Evolutionary conservation across 176 grass and related monocot species (phyloP).

Genomic region (Oryza australiensis): DNA sequence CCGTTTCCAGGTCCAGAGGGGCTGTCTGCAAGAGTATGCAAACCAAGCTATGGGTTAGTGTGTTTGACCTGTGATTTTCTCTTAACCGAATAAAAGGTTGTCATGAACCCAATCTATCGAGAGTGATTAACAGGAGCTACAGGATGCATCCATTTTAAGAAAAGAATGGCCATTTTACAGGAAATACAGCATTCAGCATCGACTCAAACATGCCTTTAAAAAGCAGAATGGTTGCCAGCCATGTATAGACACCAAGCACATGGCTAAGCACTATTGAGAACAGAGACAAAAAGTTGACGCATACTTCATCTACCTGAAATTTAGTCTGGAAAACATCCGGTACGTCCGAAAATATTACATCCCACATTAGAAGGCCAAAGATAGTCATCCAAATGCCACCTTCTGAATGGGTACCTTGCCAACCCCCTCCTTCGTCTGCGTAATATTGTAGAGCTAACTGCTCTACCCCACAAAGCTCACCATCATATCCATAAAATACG

Average conservation of each 20-base stretch:
- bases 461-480: constrained; percentile 74
- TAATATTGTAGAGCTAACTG: constrained; percentile 93
- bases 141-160: constrained; percentile 8
- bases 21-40: constrained; percentile 50
- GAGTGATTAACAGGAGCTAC: not conserved
- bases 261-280: not conserved
- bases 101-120: not conserved
- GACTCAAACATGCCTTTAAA: not conserved
- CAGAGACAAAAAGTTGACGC: not conserved
- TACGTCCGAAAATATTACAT: constrained; percentile 73
- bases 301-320: constrained; percentile 73
- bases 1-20: constrained; percentile 79
- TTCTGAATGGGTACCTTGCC: constrained; percentile 90
- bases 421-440: constrained; percentile 76
- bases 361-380: constrained; percentile 97
- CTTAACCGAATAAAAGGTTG: not conserved
- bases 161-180: not conserved
- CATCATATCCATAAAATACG: constrained; percentile 89
- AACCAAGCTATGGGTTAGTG: not conserved
- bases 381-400: constrained; percentile 93
- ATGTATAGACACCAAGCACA: not conserved
- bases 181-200: not conserved
- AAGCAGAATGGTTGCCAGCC: not conserved
- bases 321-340: constrained; percentile 82
- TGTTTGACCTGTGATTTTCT: not conserved